These are phyloP conservation scores for Gossypium schwendimanii DNA, from an alignment of 441 rosid species.

Conservation along the genomic window DNA sequence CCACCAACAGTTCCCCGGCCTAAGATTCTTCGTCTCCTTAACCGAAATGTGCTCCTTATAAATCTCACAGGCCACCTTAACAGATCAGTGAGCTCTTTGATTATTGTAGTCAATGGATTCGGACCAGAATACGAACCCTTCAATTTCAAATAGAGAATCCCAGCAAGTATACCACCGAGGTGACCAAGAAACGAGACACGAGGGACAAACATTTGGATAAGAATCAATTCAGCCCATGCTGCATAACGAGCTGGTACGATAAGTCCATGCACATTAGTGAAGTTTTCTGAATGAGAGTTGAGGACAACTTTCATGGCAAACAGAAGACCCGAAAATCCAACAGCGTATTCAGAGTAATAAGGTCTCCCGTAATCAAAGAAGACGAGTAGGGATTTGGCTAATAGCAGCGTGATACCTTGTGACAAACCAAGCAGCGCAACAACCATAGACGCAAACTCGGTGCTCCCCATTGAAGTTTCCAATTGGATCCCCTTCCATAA, in stretches of 20 bases:
- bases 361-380: slow-evolving; percentile 53
- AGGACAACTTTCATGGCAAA: slow-evolving; percentile 91
- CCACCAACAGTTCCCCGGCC: slow-evolving; percentile 71
- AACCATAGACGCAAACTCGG: slow-evolving; percentile 70
- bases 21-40: slow-evolving; percentile 36
- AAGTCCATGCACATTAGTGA: slow-evolving; percentile 56
- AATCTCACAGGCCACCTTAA: slow-evolving; percentile 57
- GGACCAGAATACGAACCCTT: slow-evolving; percentile 45
- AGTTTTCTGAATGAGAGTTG: slow-evolving; percentile 54
- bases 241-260: slow-evolving; percentile 66
- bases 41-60: slow-evolving; percentile 26
- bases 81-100: slow-evolving; percentile 34
- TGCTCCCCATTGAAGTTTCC: slow-evolving; percentile 83
- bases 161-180: slow-evolving; percentile 88
- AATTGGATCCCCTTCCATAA: slow-evolving; percentile 86
- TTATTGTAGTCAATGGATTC: slow-evolving; percentile 39
- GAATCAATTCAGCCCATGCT: slow-evolving; percentile 86
- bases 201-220: slow-evolving; percentile 79
- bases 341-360: slow-evolving; percentile 58
- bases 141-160: slow-evolving; percentile 62
- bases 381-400: slow-evolving; percentile 63
- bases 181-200: slow-evolving; percentile 86
- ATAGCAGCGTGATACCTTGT: slow-evolving; percentile 66
- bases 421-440: slow-evolving; percentile 63
- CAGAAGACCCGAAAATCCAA: slow-evolving; percentile 82